A percentile compares a stretch with the other conserved stretches of the same genome.
phyloP scores from a whole-genome alignment of 306 rosid species.

The Fragaria nilgerrensis region DNA sequence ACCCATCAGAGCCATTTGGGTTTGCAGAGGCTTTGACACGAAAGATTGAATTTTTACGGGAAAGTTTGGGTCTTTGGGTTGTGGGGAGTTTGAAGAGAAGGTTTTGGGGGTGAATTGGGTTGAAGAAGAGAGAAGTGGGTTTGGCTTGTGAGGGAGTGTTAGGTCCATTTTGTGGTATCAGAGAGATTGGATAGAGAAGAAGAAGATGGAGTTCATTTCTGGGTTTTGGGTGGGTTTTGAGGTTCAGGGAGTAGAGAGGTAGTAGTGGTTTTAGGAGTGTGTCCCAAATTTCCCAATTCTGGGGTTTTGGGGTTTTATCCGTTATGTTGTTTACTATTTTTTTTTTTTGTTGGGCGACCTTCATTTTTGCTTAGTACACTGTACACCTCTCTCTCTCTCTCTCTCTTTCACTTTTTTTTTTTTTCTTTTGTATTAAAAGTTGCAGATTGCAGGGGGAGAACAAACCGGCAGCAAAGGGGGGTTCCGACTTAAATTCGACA shows the following conservation, averaged over 20 bases:
- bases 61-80: conserved; percentile 19
- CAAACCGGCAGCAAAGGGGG: too few relatives aligned
- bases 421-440: too few relatives aligned
- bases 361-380: too few relatives aligned
- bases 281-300: neutral
- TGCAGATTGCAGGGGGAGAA: too few relatives aligned
- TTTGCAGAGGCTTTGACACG: conserved; percentile 55
- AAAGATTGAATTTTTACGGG: conserved; percentile 42
- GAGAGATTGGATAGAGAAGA: neutral
- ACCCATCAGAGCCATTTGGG: conserved; percentile 47
- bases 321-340: neutral
- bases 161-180: conserved; percentile 48
- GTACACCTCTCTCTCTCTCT: too few relatives aligned
- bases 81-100: conserved; percentile 38
- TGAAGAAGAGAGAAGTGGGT: conserved; percentile 52
- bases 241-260: neutral
- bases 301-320: conserved; percentile 15
- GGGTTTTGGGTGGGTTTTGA: neutral
- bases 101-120: conserved; percentile 32
- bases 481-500: too few relatives aligned
- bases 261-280: neutral
- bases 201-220: conserved; percentile 5
- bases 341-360: too few relatives aligned
- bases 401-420: too few relatives aligned
- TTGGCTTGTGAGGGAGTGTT: conserved; percentile 31